phyloP scores from a whole-genome alignment of 1,284 basidiomycete genomes.

The Cryptococcus jaspeensis region DNA sequence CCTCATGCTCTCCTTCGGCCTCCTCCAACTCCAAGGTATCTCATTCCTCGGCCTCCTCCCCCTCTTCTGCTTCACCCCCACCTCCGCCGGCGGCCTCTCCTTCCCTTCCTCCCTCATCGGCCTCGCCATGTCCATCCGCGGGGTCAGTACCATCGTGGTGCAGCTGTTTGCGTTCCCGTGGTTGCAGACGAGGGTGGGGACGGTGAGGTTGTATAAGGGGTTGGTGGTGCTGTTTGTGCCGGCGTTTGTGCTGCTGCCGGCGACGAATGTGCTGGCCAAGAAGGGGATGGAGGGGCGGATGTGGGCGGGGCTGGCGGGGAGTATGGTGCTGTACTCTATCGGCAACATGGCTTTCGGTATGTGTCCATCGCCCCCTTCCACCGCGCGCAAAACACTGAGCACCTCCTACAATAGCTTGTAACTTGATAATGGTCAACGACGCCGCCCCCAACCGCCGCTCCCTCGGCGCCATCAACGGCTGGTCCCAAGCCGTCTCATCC shows the following conservation, averaged over 20 bases:
- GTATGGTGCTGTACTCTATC: conserved; percentile 16
- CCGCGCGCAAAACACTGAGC: not conserved
- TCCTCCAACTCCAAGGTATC: conserved; percentile 36
- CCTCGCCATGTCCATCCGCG: conserved; percentile 34
- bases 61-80: conserved; percentile 46
- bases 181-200: conserved; percentile 35
- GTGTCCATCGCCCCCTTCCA: conserved; percentile 1
- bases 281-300: conserved; percentile 20
- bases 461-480: conserved; percentile 39
- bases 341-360: conserved; percentile 42
- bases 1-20: conserved; percentile 34
- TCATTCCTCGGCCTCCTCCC: conserved; percentile 34
- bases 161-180: conserved; percentile 44
- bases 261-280: conserved; percentile 36
- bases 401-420: conserved; percentile 24
- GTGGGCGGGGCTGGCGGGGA: conserved; percentile 30
- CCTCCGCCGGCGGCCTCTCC: conserved; percentile 35
- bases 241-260: conserved; percentile 35
- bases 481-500: conserved; percentile 35
- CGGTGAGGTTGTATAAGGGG: conserved; percentile 33
- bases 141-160: conserved; percentile 34
- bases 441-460: conserved; percentile 31
- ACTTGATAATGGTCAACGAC: conserved; percentile 41
- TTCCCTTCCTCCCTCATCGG: conserved; percentile 39
- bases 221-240: conserved; percentile 37